These are phyloP conservation scores for Iris pallida DNA, from an alignment of 116 monocot genomes.

Conservation along the genomic window DNA sequence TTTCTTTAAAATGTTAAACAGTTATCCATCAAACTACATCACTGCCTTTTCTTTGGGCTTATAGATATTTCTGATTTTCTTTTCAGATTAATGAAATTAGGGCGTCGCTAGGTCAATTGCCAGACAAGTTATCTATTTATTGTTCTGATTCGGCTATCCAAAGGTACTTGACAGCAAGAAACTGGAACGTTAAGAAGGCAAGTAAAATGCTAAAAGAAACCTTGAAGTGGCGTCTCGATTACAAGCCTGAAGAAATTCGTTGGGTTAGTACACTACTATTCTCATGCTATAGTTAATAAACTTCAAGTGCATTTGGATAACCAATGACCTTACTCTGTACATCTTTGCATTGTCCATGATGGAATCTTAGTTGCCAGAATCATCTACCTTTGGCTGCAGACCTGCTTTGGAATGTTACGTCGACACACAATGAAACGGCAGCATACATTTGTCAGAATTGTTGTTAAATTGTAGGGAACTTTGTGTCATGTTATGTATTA, in stretches of 20 bases:
- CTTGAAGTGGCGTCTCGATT: conserved; percentile 74
- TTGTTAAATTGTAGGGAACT: no score
- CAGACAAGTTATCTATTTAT: conserved; percentile 45
- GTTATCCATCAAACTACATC: no score
- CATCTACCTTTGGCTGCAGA: no score
- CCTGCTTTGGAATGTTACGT: no score
- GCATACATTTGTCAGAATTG: no score
- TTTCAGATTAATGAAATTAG: conserved; percentile 60
- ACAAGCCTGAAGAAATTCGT: conserved; percentile 75
- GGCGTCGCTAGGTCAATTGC: conserved; percentile 40
- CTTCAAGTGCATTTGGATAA: no score
- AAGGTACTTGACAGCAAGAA: conserved; percentile 61
- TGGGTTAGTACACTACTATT: conserved; percentile 46
- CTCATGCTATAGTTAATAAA: background rate
- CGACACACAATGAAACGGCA: no score
- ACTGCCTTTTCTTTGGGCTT: background rate
- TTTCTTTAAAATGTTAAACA: no score
- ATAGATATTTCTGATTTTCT: background rate
- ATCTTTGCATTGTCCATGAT: no score
- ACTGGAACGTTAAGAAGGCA: conserved; percentile 83
- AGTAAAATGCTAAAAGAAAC: conserved; percentile 74
- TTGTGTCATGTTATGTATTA: no score
- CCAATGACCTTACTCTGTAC: no score
- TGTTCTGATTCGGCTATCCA: conserved; percentile 68
- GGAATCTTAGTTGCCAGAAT: no score